Conservation (phyloP, 805 yeast genomes). For the Crinitomyces ghanaensis region DNA sequence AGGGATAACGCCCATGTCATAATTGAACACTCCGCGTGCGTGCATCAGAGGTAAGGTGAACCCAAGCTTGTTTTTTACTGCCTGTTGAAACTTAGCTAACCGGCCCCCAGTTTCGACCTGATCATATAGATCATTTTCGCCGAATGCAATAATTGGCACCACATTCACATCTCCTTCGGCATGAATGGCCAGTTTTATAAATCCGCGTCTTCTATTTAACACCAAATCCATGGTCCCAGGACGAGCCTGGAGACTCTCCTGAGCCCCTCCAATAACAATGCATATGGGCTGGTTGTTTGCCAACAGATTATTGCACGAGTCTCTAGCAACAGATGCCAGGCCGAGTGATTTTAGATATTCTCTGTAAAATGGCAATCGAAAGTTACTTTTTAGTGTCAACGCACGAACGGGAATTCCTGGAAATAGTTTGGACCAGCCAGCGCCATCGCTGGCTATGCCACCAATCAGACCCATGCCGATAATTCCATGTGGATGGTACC, state of each 20-base stretch:
- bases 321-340: conserved; percentile 69
- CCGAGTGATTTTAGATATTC: conserved; percentile 79
- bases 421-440: conserved; percentile 51
- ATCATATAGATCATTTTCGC: conserved; percentile 45
- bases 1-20: conserved; percentile 85
- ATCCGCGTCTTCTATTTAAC: conserved; percentile 71
- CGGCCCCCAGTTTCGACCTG: no score
- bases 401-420: conserved; percentile 79
- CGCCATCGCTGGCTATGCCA: conserved; percentile 71
- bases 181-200: conserved; percentile 74
- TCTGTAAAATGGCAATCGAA: conserved; percentile 74
- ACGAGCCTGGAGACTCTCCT: conserved; percentile 64
- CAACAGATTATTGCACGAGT: conserved; percentile 56
- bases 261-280: conserved; percentile 93
- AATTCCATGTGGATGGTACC: conserved; percentile 95
- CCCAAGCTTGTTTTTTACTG: conserved; percentile 61
- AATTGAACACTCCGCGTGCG: conserved; percentile 86
- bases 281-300: conserved; percentile 62
- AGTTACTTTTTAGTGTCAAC: conserved; percentile 74
- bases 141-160: conserved; percentile 86
- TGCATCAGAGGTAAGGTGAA: conserved; percentile 87
- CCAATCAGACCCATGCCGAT: conserved; percentile 88
- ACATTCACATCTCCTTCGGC: conserved; percentile 55
- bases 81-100: conserved; percentile 40
- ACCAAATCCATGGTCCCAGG: conserved; percentile 57